These are phyloP conservation scores for Gelatoporia subvermispora DNA, from an alignment of 768 basidiomycete genomes.

Conservation along the genomic window DNA sequence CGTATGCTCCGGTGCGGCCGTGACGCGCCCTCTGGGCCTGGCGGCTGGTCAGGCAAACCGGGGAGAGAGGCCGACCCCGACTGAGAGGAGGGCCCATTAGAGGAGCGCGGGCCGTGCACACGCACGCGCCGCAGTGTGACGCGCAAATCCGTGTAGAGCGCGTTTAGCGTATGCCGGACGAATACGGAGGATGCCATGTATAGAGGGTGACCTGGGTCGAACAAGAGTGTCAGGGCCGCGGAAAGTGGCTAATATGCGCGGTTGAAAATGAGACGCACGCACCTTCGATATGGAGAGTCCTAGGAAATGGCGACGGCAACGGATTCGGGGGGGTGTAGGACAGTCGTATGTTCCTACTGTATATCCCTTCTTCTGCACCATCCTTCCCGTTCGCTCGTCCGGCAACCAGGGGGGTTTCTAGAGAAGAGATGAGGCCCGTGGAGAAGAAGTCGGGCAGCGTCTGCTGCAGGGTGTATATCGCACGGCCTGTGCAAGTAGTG, in stretches of 20 bases:
- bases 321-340: slow-evolving; percentile 64
- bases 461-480: slow-evolving; percentile 59
- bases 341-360: slow-evolving; percentile 59
- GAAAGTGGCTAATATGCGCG: neutral
- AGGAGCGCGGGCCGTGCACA: slow-evolving; percentile 19
- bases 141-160: slow-evolving; percentile 62
- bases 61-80: neutral
- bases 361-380: slow-evolving; percentile 40
- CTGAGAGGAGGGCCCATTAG: neutral
- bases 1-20: slow-evolving; percentile 29
- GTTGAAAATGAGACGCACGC: slow-evolving; percentile 7
- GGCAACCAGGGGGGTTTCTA: slow-evolving; percentile 36
- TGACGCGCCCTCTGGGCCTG: too few relatives aligned
- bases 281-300: slow-evolving; percentile 71
- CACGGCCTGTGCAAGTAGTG: slow-evolving; percentile 46
- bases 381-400: slow-evolving; percentile 25
- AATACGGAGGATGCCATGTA: slow-evolving; percentile 70
- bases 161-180: slow-evolving; percentile 69
- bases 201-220: slow-evolving; percentile 53
- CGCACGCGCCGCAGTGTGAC: slow-evolving; percentile 51
- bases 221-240: neutral
- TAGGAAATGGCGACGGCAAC: slow-evolving; percentile 66
- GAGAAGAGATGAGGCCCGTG: slow-evolving; percentile 54
- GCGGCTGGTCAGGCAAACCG: neutral
- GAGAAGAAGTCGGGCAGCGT: slow-evolving; percentile 73